These are phyloP conservation scores for Penicillium digitatum DNA, from an alignment of 2,329 filamentous ascomycete species.

Conservation along the genomic window DNA sequence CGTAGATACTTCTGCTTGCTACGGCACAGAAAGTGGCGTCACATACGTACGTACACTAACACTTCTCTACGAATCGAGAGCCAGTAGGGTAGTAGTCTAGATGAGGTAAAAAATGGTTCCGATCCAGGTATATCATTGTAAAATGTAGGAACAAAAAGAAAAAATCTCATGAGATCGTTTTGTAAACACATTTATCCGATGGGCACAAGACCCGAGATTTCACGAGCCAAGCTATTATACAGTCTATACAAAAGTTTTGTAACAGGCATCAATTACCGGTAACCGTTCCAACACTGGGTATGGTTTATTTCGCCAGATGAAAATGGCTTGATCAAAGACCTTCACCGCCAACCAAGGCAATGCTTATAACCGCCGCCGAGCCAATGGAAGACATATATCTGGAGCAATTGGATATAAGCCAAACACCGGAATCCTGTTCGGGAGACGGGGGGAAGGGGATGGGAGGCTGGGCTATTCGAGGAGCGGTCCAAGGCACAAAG, in stretches of 20 bases:
- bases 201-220: not conserved
- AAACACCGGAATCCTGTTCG: not conserved
- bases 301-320: not conserved
- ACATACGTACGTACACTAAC: no score
- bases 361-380: not conserved
- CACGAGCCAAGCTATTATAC: not conserved
- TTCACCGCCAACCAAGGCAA: not conserved
- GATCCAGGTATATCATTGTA: not conserved
- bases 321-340: not conserved
- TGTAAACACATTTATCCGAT: not conserved
- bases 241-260: not conserved
- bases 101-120: not conserved
- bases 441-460: not conserved
- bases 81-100: not conserved
- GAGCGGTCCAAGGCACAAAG: not conserved
- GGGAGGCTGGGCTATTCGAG: not conserved
- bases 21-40: not conserved
- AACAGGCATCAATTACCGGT: not conserved
- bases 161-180: not conserved
- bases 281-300: not conserved
- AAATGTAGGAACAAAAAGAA: not conserved
- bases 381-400: not conserved
- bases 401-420: not conserved
- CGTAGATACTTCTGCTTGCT: no score
- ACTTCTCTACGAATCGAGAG: not conserved